Evolutionary conservation across 148 eudicot species (phyloP), one percentile per base, ranked within the genome.

Genomic region (Euryodendron excelsum): DNA sequence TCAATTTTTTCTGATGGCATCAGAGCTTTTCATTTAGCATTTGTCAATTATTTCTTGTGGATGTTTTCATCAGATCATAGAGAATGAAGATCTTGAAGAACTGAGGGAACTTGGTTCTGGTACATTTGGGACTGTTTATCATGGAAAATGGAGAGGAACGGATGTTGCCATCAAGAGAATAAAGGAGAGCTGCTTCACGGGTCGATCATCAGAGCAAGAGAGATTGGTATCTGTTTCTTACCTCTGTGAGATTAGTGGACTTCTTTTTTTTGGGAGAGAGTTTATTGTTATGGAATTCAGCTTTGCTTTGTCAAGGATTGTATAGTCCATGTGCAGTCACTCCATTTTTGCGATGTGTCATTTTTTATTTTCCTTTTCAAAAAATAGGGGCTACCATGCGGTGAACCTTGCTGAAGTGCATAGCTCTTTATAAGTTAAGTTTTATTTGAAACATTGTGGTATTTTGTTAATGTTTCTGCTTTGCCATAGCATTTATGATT

Each of bases 121-220:
- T 66, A 90, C 99, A 74, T 96, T 96, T 88, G 99, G 99, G 37
- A 96, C 99, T 20, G 99, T 96, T 28, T 96, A 91, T 80, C 98
- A 93, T 85, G 99, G 99, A 62, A 96, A 93, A 87, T 96, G 99
- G 99, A 93, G 99, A 84, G 99, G 99, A 80, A 88, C 97, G 58
- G 99, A 96, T 90, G 98, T 96, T 63, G 99, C 99, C 30, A 96
- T 96, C 65, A 93, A 96, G 82, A 84, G 99, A 71, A 93, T 96
- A 84, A 96, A 96, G 85, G 93, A 93, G 81, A 93, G 92, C 79
- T 96, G 98, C 80, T 96, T 96, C 83, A 90, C 93, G 61, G 99
- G 99, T 60, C 93, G 97, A 44, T 91, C 92, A 37, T 96, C 99
- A 20, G 99, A 96, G 86, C 98, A 91, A 89, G 99, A 96, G 89